These are phyloP conservation scores for Colletotrichum higginsianum DNA, from an alignment of 2,329 filamentous ascomycete species.

Conservation along the genomic window DNA sequence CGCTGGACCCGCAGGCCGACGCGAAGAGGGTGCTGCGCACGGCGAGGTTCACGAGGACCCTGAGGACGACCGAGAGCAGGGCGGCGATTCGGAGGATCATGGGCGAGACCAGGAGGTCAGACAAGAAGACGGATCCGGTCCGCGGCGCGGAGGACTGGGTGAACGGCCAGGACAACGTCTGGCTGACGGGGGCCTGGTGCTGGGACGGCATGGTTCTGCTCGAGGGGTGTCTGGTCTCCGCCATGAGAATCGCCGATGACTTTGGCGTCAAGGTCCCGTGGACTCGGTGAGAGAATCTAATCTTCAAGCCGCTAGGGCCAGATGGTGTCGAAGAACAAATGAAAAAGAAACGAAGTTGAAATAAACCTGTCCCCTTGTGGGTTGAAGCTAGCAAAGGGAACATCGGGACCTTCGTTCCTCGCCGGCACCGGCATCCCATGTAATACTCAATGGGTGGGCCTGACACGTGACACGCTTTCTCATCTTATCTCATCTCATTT, in stretches of 20 bases:
- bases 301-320: not conserved
- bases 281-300: conserved; percentile 30
- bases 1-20: conserved; percentile 56
- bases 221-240: conserved; percentile 73
- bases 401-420: conserved; percentile 1
- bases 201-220: conserved; percentile 76
- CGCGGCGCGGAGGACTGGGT: conserved; percentile 55
- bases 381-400: not conserved
- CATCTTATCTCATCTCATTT: not conserved
- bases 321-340: too few species aligned
- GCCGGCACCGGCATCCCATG: not conserved
- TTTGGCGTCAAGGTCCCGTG: conserved; percentile 64
- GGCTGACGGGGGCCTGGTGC: conserved; percentile 72
- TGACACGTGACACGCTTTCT: not conserved
- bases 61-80: conserved; percentile 65
- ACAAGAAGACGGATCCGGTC: conserved; percentile 6
- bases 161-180: conserved; percentile 69
- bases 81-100: conserved; percentile 64
- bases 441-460: not conserved
- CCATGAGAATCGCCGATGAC: conserved; percentile 67
- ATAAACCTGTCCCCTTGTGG: too few species aligned
- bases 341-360: not conserved
- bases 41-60: conserved; percentile 66
- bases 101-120: conserved; percentile 14
- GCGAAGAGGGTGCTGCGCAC: conserved; percentile 58